A percentile compares a stretch with the other conserved stretches of the same genome.
These are phyloP conservation scores for Fusarium pseudograminearum DNA, from an alignment of 2,329 filamentous ascomycete genomes.

Conservation along the genomic window DNA sequence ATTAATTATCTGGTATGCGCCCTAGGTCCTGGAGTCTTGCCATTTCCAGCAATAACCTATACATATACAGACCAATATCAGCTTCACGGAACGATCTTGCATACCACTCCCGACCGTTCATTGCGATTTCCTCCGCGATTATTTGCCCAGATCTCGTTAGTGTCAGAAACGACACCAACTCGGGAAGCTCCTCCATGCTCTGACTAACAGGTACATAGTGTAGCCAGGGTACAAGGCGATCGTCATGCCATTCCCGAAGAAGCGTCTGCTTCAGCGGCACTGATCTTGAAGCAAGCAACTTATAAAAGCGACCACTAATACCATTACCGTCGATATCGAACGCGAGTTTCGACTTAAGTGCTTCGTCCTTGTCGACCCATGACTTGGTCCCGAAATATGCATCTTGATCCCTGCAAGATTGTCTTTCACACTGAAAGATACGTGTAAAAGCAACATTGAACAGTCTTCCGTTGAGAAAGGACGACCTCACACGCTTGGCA, in stretches of 20 bases:
- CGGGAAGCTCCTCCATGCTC: neutral
- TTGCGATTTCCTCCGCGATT: rapidly evolving
- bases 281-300: neutral
- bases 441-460: neutral
- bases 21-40: rapidly evolving
- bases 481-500: rapidly evolving
- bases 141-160: rapidly evolving
- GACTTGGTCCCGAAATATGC: rapidly evolving
- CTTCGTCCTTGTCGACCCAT: neutral
- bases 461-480: neutral
- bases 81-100: neutral
- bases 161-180: neutral
- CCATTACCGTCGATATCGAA: neutral
- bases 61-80: neutral
- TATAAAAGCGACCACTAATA: neutral
- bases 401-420: neutral
- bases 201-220: neutral
- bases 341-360: neutral
- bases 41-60: neutral
- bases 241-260: neutral
- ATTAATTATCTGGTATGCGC: rapidly evolving
- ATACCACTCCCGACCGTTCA: neutral
- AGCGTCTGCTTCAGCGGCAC: neutral
- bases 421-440: neutral
- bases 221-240: neutral